Evolutionary conservation across 345 rosid genomes (phyloP), one percentile per base, ranked within the genome.

Genomic region (Eucalyptus regnans): DNA sequence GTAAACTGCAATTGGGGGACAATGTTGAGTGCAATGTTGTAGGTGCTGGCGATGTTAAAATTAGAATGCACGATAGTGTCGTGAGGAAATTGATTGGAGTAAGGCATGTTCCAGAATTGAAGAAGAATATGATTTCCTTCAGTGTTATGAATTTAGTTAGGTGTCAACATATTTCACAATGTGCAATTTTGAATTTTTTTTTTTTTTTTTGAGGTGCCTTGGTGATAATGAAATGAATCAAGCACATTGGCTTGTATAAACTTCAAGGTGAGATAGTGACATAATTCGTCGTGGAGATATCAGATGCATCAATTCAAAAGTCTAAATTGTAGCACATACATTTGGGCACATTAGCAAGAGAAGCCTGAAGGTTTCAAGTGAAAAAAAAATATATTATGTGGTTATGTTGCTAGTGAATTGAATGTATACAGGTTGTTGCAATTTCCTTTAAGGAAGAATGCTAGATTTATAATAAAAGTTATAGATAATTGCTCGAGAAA

Each of bases 261-360:
- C 23, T 15, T 68, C 22, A 33, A 16, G 3, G 44, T 31, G 44
- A 0, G 43, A 33, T 51, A 17, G 37, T 33, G 37, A 31, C 0
- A 2, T 3, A 68, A 16, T 68, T 31, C 7, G 2, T 41, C 1
- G 0, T 0, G 2, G 4, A 33, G 43, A 68, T 0, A 51, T 7
- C 0, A 9, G 0, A 51, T 51, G 0, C 56, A 51, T 51, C 9
- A 7, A 0, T 51, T 17, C 56, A 51, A 51, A 9, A 51, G 56
- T 7, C 56, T 51, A 17, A 0, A 7, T 51, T 51, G 22, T 51
- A 17, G 9, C 56, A 51, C 22, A 17, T 51, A 51, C 4, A 0
- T 17, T 50, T 51, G 22, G 56, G 1, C 56, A 51, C 56, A 7
- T 0, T 51, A 51, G 4, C 9, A 51, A 51, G 56, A 51, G 2